These are phyloP conservation scores for Pseudozyma thailandica DNA, from an alignment of 1,284 basidiomycete genomes.

Conservation along the genomic window DNA sequence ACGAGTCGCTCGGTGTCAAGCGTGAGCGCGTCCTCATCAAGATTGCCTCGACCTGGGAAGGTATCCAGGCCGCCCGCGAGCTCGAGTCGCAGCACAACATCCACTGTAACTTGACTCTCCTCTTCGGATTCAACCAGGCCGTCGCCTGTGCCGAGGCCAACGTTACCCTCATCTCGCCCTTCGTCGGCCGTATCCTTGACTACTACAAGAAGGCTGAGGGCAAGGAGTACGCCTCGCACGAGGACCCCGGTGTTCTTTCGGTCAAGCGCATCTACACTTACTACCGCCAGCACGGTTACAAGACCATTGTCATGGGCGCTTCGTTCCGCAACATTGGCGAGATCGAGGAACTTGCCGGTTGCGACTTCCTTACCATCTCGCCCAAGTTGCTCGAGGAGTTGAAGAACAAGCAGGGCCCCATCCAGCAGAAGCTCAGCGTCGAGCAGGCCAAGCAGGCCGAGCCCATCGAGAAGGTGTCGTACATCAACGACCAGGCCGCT, in stretches of 20 bases:
- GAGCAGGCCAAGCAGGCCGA: constrained; percentile 75
- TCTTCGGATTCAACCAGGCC: constrained; percentile 97
- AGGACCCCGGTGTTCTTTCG: constrained; percentile 95
- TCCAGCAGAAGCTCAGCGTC: constrained; percentile 86
- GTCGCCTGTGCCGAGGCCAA: constrained; percentile 98
- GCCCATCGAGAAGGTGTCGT: constrained; percentile 82
- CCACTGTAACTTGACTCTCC: constrained; percentile 97
- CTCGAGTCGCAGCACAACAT: constrained; percentile 88
- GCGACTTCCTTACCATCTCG: constrained; percentile 93
- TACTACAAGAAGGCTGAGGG: constrained; percentile 66
- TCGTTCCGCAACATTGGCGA: constrained; percentile 90
- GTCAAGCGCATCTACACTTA: constrained; percentile 94
- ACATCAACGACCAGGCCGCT: constrained; percentile 89
- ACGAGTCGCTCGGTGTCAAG: constrained; percentile 87
- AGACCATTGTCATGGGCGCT: constrained; percentile 99
- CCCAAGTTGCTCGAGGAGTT: constrained; percentile 91
- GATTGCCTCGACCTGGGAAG: constrained; percentile 99
- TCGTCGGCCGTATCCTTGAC: constrained; percentile 82
- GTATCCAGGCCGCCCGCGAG: constrained; percentile 97
- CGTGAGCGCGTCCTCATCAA: constrained; percentile 95
- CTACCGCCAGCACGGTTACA: constrained; percentile 98
- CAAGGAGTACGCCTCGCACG: constrained; percentile 67
- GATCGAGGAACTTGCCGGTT: constrained; percentile 93
- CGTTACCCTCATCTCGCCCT: constrained; percentile 98
- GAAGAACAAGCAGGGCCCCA: constrained; percentile 79